Evolutionary conservation across 805 yeast species (phyloP).

Genomic region (Yarrowia yakushimensis): DNA sequence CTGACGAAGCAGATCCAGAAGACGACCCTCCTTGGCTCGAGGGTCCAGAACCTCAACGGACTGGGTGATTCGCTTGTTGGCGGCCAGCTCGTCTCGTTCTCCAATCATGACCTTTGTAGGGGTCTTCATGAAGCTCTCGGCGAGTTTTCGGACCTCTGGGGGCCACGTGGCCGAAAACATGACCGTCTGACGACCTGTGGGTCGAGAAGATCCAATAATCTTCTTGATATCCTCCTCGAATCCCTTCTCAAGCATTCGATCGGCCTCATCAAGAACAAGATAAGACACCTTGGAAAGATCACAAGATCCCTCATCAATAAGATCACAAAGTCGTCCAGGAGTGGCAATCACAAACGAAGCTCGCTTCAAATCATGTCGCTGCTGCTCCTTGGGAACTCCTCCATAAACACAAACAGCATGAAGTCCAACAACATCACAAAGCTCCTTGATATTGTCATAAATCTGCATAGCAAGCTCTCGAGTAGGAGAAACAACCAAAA

Average conservation of each 20-base stretch:
- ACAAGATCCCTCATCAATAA: constrained; percentile 82
- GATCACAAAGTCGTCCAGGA: constrained; percentile 94
- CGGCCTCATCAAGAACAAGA: constrained; percentile 94
- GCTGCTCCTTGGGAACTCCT: constrained; percentile 95
- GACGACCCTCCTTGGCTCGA: constrained; percentile 69
- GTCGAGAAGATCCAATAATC: constrained; percentile 60
- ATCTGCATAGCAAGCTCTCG: constrained; percentile 96
- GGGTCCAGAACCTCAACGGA: constrained; percentile 89
- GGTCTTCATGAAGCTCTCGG: constrained; percentile 71
- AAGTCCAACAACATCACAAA: constrained; percentile 59
- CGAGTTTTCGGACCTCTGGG: constrained; percentile 92
- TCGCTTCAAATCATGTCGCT: constrained; percentile 60
- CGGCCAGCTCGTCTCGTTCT: constrained; percentile 87
- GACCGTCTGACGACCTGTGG: constrained; percentile 71
- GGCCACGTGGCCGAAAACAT: constrained; percentile 99
- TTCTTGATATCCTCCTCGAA: constrained; percentile 93
- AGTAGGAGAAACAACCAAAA: constrained; percentile 89
- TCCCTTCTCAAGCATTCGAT: constrained; percentile 97
- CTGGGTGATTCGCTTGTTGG: constrained; percentile 91
- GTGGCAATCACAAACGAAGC: constrained; percentile 84
- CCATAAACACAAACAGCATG: constrained; percentile 88
- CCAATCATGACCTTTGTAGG: constrained; percentile 95
- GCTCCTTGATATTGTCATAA: constrained; percentile 68
- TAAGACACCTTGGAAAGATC: constrained; percentile 65
- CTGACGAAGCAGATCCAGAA: constrained; percentile 66